Evolutionary conservation across 345 rosid genomes (phyloP), one percentile per base, ranked within the genome.

Genomic region (Rhodamnia rubescens): DNA sequence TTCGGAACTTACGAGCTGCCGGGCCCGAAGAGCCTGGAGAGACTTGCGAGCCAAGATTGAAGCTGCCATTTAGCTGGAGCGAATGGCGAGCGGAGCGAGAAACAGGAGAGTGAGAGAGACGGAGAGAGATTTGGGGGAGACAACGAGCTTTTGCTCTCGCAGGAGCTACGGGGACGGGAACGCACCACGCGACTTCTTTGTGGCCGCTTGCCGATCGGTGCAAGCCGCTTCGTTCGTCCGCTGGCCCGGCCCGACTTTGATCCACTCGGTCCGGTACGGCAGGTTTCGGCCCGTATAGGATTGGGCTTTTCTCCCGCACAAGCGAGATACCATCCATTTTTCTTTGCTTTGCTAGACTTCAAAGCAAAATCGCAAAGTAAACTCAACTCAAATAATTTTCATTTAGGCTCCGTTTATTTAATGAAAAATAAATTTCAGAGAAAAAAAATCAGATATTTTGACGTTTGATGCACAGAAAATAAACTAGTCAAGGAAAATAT

Each of bases 41-140:
- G 99, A 94, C 92, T 92, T 94, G 89, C 98, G 98, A 92, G 95
- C 98, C 69, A 96, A 87, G 84, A 95, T 91, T 78, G 95, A 96
- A 94, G 95, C 97, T 94, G 95, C 94, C 86, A 87, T 61, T 84
- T 36, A 9, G 84, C 82, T 40, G 26, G 26, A 32, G 80, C 59
- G 59, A 82, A 47, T 20, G 78, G 47, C 78, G 78, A 18, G 78
- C 4, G 24, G 24, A 32, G 47, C 24, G 47, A 36, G 78, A 40
- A 36, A 36, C 26, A 69, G 6, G 78, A 64, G 26, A 36, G 40
- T 3, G 40, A 61, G 54, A 52, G 74, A 61, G 74, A 7, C 42
- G 40, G 12, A 4, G 78, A 69, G 47, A 69, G 78, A 69, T 18
- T 69, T 21, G 47, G 78, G 47, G 44, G 42, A 29, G 15, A 36